Base-by-base conservation (phyloP, 768 basidiomycete species). In the Lepiota brunneoincarnata region DNA sequence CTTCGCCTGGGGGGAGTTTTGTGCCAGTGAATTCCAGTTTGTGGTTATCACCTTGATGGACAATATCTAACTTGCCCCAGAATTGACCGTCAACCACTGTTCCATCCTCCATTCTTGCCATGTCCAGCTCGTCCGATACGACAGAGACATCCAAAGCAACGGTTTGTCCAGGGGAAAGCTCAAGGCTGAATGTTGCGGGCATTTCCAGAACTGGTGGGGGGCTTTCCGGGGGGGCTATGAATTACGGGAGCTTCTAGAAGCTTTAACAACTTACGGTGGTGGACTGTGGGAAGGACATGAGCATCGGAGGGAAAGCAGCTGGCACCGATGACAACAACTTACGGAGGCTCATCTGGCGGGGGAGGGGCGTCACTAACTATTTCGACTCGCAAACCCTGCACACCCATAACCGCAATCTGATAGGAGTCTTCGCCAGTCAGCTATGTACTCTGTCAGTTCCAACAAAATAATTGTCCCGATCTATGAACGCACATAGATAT, bases 41-140 rank as follows among this genome's bases (percentile, higher is more conserved):
- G 68, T 93, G 91, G 15, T 71, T 84, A 61, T 89, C 87, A 28
- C 84, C 88, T 1, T 81, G 73, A 63, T 93, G 91, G 11, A 91
- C 80, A 47, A 93, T 89, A 59, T 83, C 83, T 50, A 93, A 81
- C 64, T 92, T 92, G 3, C 91, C 91, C 89, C 88, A 93, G 70
- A 92, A 93, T 69, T 81, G 73, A 37, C 91, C 91, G 45, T 90
- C 91, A 17, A 93, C 91, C 20, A 83, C 74, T 12, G 89, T 92
- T 1, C 91, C 91, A 61, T 93, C 91, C 59, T 93, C 91, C 87
- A 91, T 91, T 46, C 89, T 81, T 2, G 91, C 87, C 91, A 93
- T 93, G 65, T 93, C 91, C 34, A 92, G 78, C 60, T 92, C 91
- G 34, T 89, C 87, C 2, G 91, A 92, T 49, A 80, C 77, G 31